Evolutionary conservation across 1,139 yeast species (phyloP), one percentile per base, ranked within the genome.

Genomic region (Candida dubliniensis): DNA sequence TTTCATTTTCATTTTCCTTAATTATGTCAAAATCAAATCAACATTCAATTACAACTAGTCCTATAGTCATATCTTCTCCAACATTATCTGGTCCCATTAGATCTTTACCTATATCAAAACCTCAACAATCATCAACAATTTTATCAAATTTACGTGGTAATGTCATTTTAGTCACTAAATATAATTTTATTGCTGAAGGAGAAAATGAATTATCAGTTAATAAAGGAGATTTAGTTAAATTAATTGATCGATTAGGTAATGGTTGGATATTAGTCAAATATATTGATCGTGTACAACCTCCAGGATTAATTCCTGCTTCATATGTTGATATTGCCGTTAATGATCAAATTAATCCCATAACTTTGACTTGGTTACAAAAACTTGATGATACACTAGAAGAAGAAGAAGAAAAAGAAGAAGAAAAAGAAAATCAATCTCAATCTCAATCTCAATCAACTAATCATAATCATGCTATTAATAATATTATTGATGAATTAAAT

Each of bases 271-370:
- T 71, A 46, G 77, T 72, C 35, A 71, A 73, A 49, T 70, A 62
- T 41, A 64, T 73, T 45, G 77, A 73, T 48, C 64, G 64, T 45
- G 49, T 73, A 31, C 50, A 53, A 9, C 49, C 53, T 5, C 72
- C 74, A 2, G 78, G 77, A 0, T 51, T 73, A 32, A 66, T 73
- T 4, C 78, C 77, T 4, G 74, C 76, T 1, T 56, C 61, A 29
- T 72, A 71, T 49, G 74, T 70, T n/a, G 76, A 71, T 46, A 72
- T 73, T 37, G 76, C 74, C n/a, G 62, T 71, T 24, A 72, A 72
- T 48, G 77, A 72, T 52, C 51, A 61, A 9, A 50, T 55, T 10
- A 62, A 68, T 44, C 77, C 77, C 8, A 55, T 72, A 14, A 66
- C 72, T 4, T 51, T 67, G 34, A 54, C 53, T 38, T 73, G 77